Evolutionary conservation across 306 rosid genomes (phyloP), one percentile per base, ranked within the genome.

Genomic region (Castanea mollissima): DNA sequence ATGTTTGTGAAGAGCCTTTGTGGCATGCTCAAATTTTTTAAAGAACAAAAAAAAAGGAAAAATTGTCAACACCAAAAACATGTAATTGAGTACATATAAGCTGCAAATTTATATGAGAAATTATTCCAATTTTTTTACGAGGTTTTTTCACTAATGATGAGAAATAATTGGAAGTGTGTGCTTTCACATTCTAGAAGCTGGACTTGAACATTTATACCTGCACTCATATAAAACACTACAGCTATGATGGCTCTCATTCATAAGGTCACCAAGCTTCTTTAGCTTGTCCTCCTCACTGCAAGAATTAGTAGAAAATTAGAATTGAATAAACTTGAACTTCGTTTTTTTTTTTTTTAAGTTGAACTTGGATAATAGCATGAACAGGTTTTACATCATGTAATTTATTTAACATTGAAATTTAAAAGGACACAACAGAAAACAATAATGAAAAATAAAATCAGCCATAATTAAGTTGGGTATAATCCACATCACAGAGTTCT

Each of bases 161-260:
- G 11, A 32, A 64, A 64, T 23, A 1, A 67, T 2, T 67, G 25
- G 2, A 67, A 35, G 27, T 18, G 29, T 25, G 69, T 63, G 35
- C 31, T 19, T 7, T 13, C 27, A 67, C 72, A 77, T 29, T 78
- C 27, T 35, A 74, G 44, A 74, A 49, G 77, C 32, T 31, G 54
- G 31, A 71, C 6, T 6, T 62, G 35, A 73, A 32, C 55, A 81
- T 74, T n/a, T 56, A 20, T 86, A 94, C 99, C 99, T 96, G 98
- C 99, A 96, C 84, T 96, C 99, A 38, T 96, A 96, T 76, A 87
- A 87, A 78, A 90, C 95, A 70, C 97, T 96, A 79, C 99, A 96
- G 92, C 99, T 95, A 70, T 88, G 35, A 85, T 95, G 99, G 79
- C 99, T 96, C 44, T 87, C 98, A 46, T 96, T 93, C 99, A 96